Percentiles rank a stretch among this genome's conserved stretches.
phyloP scores from a whole-genome alignment of 2,329 filamentous ascomycete genomes.

The Penicillium brasilianum region DNA sequence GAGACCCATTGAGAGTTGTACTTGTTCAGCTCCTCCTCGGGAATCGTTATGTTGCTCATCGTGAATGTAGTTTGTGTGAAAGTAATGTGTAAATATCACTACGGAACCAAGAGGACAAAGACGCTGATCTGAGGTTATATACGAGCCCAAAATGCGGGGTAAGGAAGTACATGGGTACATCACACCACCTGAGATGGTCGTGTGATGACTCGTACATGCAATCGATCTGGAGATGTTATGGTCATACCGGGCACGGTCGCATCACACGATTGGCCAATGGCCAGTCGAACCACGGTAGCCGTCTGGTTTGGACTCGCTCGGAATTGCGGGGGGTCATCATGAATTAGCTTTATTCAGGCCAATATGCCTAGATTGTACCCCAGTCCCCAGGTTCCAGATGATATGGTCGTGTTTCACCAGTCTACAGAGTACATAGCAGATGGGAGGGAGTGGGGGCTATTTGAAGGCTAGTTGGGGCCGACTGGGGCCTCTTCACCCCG shows the following conservation, averaged over 20 bases:
- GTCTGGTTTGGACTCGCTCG: not conserved
- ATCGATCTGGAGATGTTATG: conserved; percentile 18
- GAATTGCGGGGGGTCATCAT: conserved; percentile 3
- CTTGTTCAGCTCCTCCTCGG: conserved; percentile 22
- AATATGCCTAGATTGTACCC: not conserved
- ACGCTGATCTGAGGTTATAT: conserved; percentile 10
- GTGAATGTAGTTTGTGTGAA: not conserved
- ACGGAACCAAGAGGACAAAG: not conserved
- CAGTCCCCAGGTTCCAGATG: not conserved
- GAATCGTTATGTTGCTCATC: conserved; percentile 3
- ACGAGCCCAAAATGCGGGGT: conserved; percentile 16
- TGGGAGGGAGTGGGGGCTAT: not conserved
- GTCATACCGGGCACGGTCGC: conserved; percentile 17
- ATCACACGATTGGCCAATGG: not conserved
- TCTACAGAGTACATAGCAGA: no score
- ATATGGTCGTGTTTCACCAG: not conserved
- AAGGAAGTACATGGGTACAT: not conserved
- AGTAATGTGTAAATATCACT: not conserved
- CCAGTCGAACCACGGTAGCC: conserved; percentile 9
- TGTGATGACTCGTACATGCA: conserved; percentile 25
- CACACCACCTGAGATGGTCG: conserved; percentile 1
- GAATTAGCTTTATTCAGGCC: not conserved
- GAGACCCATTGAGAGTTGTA: conserved; percentile 38
- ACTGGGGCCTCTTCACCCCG: not conserved
- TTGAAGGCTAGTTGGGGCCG: not conserved